phyloP scores from a whole-genome alignment of 495 filamentous ascomycete species.

The Penicillium egyptiacum region DNA sequence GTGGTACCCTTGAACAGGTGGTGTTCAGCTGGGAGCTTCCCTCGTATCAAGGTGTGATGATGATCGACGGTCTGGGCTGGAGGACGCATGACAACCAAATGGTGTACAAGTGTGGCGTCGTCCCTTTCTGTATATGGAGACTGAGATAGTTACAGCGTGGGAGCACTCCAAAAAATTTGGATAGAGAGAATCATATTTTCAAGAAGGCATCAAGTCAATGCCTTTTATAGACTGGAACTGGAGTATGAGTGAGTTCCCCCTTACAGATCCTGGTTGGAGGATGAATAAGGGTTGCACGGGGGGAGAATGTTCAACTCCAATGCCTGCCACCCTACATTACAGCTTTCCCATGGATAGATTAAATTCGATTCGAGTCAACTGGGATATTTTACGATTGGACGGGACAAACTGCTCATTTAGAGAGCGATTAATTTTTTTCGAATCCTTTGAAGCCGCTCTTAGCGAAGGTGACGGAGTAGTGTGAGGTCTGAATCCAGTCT shows the following conservation, averaged over 20 bases:
- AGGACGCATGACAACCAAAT: slow-evolving; percentile 14
- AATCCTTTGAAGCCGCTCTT: neutral
- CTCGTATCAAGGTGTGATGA: slow-evolving; percentile 17
- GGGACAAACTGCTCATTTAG: slow-evolving; percentile 22
- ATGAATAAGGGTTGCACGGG: no score
- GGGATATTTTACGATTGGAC: slow-evolving; percentile 20
- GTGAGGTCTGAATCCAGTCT: slow-evolving; percentile 13
- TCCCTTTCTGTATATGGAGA: neutral
- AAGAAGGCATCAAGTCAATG: neutral
- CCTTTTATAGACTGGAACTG: neutral
- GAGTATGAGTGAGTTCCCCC: neutral
- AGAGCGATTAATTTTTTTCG: neutral
- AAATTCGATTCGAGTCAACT: neutral
- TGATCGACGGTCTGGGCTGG: slow-evolving; percentile 10
- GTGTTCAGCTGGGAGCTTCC: slow-evolving; percentile 10
- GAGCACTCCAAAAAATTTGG: neutral
- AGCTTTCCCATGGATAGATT: neutral
- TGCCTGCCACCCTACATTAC: neutral
- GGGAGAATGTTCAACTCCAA: neutral
- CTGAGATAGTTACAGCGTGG: neutral
- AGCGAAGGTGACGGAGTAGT: neutral
- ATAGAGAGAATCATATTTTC: neutral
- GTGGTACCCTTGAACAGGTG: slow-evolving; percentile 4
- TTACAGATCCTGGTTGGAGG: neutral
- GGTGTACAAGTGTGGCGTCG: slow-evolving; percentile 8